A percentile compares a stretch with the other conserved stretches of the same genome.
Evolutionary conservation across 306 rosid genomes (phyloP).

Genomic region (Fragaria vesca): DNA sequence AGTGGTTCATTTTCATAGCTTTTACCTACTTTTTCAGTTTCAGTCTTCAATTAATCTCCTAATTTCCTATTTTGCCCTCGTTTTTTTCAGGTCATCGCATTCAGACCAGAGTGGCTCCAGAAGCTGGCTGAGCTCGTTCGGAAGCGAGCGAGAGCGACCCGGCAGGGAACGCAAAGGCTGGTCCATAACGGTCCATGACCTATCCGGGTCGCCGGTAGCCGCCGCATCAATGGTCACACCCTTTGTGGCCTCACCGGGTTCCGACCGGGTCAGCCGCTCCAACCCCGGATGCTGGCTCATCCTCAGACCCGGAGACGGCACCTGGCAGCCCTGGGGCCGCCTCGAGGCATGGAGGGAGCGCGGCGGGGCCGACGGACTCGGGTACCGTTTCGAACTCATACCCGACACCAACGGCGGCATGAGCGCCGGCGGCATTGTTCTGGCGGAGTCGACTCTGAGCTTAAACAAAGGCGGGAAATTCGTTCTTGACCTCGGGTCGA

Average conservation of each 20-base stretch:
- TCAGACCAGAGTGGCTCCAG: slow-evolving; percentile 29
- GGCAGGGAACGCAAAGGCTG: slow-evolving; percentile 47
- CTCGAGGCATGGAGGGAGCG: slow-evolving; percentile 55
- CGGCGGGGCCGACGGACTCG: slow-evolving; percentile 41
- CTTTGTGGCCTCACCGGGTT: slow-evolving; percentile 46
- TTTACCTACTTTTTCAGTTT: neutral
- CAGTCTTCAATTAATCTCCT: neutral
- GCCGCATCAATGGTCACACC: slow-evolving; percentile 54
- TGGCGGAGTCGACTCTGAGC: slow-evolving; percentile 65
- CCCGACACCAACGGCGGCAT: slow-evolving; percentile 26
- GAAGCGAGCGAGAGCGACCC: slow-evolving; percentile 31
- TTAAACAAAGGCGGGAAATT: slow-evolving; percentile 48
- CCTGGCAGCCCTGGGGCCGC: slow-evolving; percentile 56
- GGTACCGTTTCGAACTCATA: slow-evolving; percentile 43
- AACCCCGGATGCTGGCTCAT: slow-evolving; percentile 54
- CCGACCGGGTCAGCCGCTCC: slow-evolving; percentile 52
- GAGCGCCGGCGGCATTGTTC: slow-evolving; percentile 36
- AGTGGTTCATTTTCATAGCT: neutral
- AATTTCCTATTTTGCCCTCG: slow-evolving; percentile 5
- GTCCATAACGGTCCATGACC: slow-evolving; percentile 51
- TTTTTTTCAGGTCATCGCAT: neutral
- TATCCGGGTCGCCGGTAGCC: slow-evolving; percentile 53
- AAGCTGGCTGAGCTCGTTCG: slow-evolving; percentile 36
- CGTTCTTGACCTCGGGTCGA: slow-evolving; percentile 39
- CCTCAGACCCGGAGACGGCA: slow-evolving; percentile 48